Base-by-base conservation (phyloP, 2,329 filamentous ascomycete species). In the Phoma sp. region DNA sequence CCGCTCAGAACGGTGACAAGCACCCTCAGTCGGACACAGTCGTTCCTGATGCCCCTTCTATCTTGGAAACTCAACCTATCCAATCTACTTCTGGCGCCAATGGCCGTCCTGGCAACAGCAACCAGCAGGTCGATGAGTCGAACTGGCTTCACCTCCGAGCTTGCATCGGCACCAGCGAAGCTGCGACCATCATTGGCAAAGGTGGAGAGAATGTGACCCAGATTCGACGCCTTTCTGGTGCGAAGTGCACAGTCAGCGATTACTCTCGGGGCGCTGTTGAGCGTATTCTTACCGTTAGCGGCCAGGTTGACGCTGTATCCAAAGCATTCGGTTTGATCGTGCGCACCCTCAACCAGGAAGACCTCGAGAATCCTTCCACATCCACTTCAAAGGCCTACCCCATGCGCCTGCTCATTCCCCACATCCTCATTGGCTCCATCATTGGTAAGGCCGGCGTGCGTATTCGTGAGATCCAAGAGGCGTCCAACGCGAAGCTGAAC, bases 251-350 rank as follows among this genome's bases (percentile, higher is more conserved):
- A 40, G 95, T 99, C 66, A 97, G 93, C 80, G 95, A 99, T 78
- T 99, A 98, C 72, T 91, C 96, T 66, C 92, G 96, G 72, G 95
- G 95, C 63, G 95, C 95, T 49, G 93, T 98, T 28, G 95, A 99
- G 81, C 91, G 95, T 74, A 97, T 99, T 71, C 83, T 99, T 70
- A 99, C 95, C 26, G 95, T 99, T 57, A 98, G 93, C 77, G 95
- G 95, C 59, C 89, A 92, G 63, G 93, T 98, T 65, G 95, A 99
- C 79, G 93, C 93, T 66, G 93, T 93, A 62, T 95, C 95, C 66
- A 99, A 99, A 91, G 95, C 95, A 15, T 99, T 99, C 75, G 95
- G 95, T 73, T 83, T 99, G 64, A 99, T 99, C 73, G 97, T 99
- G 68, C 92, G 95, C 68, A 99, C 95, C 3, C 83, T 99, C 60